Conservation (phyloP, 345 rosid genomes). For the Populus ilicifolia region DNA sequence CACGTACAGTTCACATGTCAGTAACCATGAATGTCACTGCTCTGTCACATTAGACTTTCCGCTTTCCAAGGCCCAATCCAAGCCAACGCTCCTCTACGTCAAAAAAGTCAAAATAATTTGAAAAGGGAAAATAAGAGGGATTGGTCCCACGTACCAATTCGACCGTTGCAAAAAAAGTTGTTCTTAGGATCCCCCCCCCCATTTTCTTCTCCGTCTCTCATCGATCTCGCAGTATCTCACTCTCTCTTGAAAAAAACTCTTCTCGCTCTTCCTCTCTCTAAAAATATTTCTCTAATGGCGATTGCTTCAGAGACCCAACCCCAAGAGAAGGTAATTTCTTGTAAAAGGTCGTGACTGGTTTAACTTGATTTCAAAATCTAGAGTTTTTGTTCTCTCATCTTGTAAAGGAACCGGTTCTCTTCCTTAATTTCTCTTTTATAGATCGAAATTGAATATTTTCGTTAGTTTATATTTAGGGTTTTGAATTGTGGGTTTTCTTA, state of each 20-base stretch:
- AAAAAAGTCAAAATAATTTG: conserved; percentile 8
- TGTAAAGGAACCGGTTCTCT: background rate
- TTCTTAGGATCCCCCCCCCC: conserved; percentile 4
- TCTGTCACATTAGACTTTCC: no score
- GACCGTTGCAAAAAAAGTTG: conserved; percentile 52
- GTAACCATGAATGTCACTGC: no score
- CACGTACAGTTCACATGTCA: background rate
- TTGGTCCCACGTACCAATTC: conserved; percentile 34
- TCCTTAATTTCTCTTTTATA: background rate
- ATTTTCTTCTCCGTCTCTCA: conserved; percentile 9
- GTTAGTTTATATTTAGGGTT: background rate
- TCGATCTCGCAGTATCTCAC: background rate
- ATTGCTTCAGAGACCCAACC: conserved; percentile 58
- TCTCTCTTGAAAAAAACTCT: background rate
- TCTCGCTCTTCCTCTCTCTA: conserved; percentile 4
- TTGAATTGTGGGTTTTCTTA: background rate
- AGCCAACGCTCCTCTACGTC: background rate
- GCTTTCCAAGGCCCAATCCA: background rate
- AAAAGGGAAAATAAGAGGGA: conserved; percentile 15
- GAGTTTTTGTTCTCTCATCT: background rate
- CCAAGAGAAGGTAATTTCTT: conserved; percentile 47
- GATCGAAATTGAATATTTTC: no score
- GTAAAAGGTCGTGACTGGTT: background rate
- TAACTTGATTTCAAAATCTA: background rate
- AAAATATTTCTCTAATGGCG: conserved; percentile 44